phyloP scores from a whole-genome alignment of 2,329 filamentous ascomycete species.

The Davidsoniella neocaledoniae region DNA sequence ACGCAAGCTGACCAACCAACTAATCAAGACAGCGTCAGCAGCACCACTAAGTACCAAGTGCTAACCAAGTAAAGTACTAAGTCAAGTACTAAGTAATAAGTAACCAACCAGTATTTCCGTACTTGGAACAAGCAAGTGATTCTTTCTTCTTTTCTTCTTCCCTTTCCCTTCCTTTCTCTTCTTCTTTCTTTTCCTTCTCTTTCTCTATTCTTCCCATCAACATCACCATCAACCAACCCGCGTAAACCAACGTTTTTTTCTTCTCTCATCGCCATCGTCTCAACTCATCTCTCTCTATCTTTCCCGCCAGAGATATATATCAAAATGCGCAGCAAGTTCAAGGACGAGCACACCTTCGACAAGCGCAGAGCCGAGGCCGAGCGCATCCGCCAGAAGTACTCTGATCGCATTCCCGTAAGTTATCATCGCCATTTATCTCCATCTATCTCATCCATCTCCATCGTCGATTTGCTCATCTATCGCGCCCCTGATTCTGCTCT shows the following conservation, averaged over 20 bases:
- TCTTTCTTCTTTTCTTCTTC: conserved; percentile 1
- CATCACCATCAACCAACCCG: not conserved
- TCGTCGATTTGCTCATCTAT: not conserved
- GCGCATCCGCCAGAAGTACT: conserved; percentile 97
- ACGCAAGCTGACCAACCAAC: no score
- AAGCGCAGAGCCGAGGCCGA: conserved; percentile 99
- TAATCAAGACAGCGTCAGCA: no score
- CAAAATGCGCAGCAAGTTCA: conserved; percentile 98
- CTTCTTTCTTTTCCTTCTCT: conserved; percentile 1
- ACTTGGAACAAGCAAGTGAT: no score
- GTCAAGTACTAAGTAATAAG: no score
- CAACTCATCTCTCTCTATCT: not conserved
- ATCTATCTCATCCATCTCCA: conserved; percentile 2
- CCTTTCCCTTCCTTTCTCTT: not conserved
- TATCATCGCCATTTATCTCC: conserved; percentile 11
- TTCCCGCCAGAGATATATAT: conserved; percentile 16
- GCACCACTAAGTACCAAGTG: no score
- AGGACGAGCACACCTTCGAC: conserved; percentile 99
- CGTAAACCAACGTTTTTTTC: not conserved
- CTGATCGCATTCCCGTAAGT: conserved; percentile 93
- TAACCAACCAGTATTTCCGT: no score
- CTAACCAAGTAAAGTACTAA: no score
- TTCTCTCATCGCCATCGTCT: not conserved
- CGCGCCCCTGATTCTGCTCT: not conserved
- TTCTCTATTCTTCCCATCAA: not conserved